Conservation (phyloP, 768 basidiomycete genomes). For the Sistotremastrum niveocremeum region DNA sequence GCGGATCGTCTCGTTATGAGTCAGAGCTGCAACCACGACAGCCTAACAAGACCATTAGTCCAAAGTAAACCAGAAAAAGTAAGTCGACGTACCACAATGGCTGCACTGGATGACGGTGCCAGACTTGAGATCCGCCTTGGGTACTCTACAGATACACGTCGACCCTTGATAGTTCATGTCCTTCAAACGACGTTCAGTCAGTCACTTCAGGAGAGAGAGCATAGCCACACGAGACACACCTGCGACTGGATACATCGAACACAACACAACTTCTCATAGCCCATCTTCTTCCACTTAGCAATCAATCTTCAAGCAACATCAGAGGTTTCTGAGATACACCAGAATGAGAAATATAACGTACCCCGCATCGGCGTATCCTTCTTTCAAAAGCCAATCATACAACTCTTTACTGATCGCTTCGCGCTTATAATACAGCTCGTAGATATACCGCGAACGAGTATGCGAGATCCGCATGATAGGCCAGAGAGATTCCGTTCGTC, state of each 20-base stretch:
- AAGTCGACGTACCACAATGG: conserved; percentile 69
- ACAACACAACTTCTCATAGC: conserved; percentile 97
- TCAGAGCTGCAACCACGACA: conserved; percentile 89
- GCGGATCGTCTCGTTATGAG: conserved; percentile 29
- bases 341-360: conserved; percentile 26
- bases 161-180: conserved; percentile 99
- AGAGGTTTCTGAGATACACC: not conserved
- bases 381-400: conserved; percentile 96
- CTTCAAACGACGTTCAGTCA: conserved; percentile 27
- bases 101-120: conserved; percentile 94
- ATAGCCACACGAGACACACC: conserved; percentile 26
- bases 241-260: conserved; percentile 91
- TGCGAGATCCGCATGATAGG: conserved; percentile 98
- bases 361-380: conserved; percentile 96
- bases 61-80: not conserved
- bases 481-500: conserved; percentile 86
- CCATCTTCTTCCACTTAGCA: conserved; percentile 98
- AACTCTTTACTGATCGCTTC: conserved; percentile 87
- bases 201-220: not conserved
- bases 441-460: conserved; percentile 90
- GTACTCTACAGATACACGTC: conserved; percentile 95
- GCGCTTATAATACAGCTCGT: conserved; percentile 90
- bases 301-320: conserved; percentile 47
- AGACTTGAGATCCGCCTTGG: conserved; percentile 80
- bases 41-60: conserved; percentile 29